Evolutionary conservation across 129 eudicot genomes (phyloP).

Genomic region (sunflower (Helianthus annuus)): HanXRQr2.0-SUNRISE NC_035438.2:29968365-29968864

Average conservation of each 20-base stretch:
- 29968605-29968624: slow-evolving; percentile 55
- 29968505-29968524: slow-evolving; percentile 88
- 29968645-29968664: slow-evolving; percentile 80
- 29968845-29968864: slow-evolving; percentile 83
- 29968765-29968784: slow-evolving; percentile 66
- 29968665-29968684: slow-evolving; percentile 68
- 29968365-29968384: neutral
- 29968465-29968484: slow-evolving; percentile 64
- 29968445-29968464: slow-evolving; percentile 28
- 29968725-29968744: slow-evolving; percentile 76
- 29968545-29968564: slow-evolving; percentile 54
- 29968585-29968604: slow-evolving; percentile 60
- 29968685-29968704: slow-evolving; percentile 42
- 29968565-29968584: slow-evolving; percentile 45
- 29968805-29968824: slow-evolving; percentile 80
- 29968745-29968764: slow-evolving; percentile 63
- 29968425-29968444: slow-evolving; percentile 21
- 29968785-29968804: slow-evolving; percentile 55
- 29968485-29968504: slow-evolving; percentile 53
- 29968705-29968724: slow-evolving; percentile 58
- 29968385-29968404: neutral
- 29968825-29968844: slow-evolving; percentile 97
- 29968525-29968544: slow-evolving; percentile 66
- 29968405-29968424: slow-evolving; percentile 17
- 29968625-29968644: slow-evolving; percentile 68